Evolutionary conservation across 1,139 yeast genomes (phyloP), one percentile per base, ranked within the genome.

Genomic region (Yamadazyma diospyri): DNA sequence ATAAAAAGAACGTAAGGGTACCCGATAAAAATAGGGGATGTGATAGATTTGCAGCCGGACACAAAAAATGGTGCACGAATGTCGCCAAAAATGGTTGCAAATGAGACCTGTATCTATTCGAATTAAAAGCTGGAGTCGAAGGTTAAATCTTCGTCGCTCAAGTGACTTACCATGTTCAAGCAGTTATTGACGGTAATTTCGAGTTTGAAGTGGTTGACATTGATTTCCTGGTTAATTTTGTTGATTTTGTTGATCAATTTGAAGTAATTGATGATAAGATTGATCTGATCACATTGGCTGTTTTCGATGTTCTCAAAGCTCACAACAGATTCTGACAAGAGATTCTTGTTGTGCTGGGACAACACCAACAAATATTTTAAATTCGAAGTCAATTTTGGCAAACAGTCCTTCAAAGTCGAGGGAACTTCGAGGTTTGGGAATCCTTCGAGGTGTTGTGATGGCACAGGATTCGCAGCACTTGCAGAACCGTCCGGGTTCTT

Each of bases 111-210:
- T n/a, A n/a, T n/a, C n/a, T n/a, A n/a, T n/a, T n/a, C n/a, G n/a
- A n/a, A 5, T 23, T 11, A 18, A 13, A 21, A 28, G 11, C 30
- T 28, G 5, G 30, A 27, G 20, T 27, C 29, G 11, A 23, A 29
- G 23, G 19, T 29, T 5, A 5, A 6, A 16, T 31, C 33, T 15
- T 32, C 32, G 6, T 23, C 20, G n/a, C 20, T 27, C 15, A 30
- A 18, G 9, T 25, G 12, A n/a, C 20, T 15, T 10, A 40, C 16
- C 25, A 37, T 17, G 18, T 35, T 28, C 6, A 28, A 19, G 33
- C 42, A 36, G 23, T 38, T 34, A n/a, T 29, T 33, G 12, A 41
- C 13, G 2, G 35, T 15, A n/a, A 42, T 16, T 16, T 25, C 23
- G 6, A 25, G 15, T 19, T 43, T 40, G 30, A 43, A 40, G 23